Evolutionary conservation across 2,329 filamentous ascomycete species (phyloP).

Genomic region (Escovopsis sp.): DNA sequence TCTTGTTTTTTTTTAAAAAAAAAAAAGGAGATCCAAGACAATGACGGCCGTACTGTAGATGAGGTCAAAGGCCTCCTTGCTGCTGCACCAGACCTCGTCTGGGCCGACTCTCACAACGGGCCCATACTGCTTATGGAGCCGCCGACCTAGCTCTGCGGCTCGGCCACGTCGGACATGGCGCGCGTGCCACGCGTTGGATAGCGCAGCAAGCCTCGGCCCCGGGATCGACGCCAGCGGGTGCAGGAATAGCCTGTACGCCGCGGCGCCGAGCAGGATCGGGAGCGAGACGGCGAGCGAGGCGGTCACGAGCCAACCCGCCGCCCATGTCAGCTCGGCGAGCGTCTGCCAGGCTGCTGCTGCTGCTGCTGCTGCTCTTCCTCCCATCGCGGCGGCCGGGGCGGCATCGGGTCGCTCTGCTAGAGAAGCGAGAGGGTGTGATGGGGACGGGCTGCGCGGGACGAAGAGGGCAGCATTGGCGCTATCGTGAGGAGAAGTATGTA

Average conservation of each 20-base stretch:
- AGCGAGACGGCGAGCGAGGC: neutral
- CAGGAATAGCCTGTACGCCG: slow-evolving; percentile 25
- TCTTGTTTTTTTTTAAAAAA: no score
- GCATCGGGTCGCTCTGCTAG: no score
- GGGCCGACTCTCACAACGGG: slow-evolving; percentile 38
- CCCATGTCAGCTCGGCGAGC: slow-evolving; percentile 2
- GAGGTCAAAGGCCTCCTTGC: slow-evolving; percentile 28
- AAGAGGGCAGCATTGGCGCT: neutral
- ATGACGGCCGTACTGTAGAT: slow-evolving; percentile 28
- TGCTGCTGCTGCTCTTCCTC: no score
- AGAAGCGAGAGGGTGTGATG: no score
- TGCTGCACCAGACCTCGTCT: slow-evolving; percentile 38
- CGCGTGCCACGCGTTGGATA: slow-evolving; percentile 35
- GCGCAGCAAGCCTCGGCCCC: slow-evolving; percentile 30
- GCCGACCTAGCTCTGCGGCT: slow-evolving; percentile 25
- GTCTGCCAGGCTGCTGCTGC: no score
- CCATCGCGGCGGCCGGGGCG: no score
- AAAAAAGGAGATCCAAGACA: no score
- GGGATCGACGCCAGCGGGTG: slow-evolving; percentile 31
- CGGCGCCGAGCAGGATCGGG: slow-evolving; percentile 7
- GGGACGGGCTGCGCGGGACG: no score
- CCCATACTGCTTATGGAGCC: slow-evolving; percentile 32
- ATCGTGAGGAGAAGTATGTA: no score
- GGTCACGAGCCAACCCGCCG: neutral
- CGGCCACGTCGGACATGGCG: slow-evolving; percentile 29